Evolutionary conservation across 768 basidiomycete genomes (phyloP).

Genomic region (Mycena pura): DNA sequence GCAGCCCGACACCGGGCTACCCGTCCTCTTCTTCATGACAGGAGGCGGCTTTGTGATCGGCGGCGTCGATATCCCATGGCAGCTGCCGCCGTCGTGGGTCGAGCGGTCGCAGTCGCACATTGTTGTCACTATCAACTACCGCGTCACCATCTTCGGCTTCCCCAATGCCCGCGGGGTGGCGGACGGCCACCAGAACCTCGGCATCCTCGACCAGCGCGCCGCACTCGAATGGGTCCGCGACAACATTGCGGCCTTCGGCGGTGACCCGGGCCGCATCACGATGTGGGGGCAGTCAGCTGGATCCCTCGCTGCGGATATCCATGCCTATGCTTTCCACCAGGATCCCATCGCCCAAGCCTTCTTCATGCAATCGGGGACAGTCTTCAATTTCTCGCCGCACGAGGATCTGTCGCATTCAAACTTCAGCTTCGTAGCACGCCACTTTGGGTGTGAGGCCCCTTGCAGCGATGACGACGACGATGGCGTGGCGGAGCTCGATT

Average conservation of each 20-base stretch:
- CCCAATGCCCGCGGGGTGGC: not conserved
- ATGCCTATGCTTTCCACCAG: conserved; percentile 2
- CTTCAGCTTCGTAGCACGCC: conserved; percentile 5
- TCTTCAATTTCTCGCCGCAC: not conserved
- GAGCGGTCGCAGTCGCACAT: conserved; percentile 10
- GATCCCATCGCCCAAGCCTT: conserved; percentile 4
- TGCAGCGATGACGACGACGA: not conserved
- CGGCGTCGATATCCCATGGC: conserved; percentile 5
- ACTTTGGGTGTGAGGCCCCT: not conserved
- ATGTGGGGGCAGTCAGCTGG: conserved; percentile 5
- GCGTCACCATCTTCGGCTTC: conserved; percentile 4
- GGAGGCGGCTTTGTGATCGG: conserved; percentile 5
- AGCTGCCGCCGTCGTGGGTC: conserved; percentile 31
- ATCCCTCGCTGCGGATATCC: conserved; percentile 3
- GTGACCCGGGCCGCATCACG: conserved; percentile 2
- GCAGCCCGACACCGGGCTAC: not conserved
- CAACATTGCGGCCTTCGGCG: conserved; percentile 1
- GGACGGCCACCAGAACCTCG: conserved; percentile 2
- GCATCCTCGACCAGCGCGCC: conserved; percentile 2
- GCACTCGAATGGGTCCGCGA: conserved; percentile 4
- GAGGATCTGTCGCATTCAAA: not conserved
- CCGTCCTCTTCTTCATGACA: conserved; percentile 8
- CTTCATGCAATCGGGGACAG: conserved; percentile 1
- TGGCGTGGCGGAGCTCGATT: conserved; percentile 5
- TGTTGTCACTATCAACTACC: conserved; percentile 8